These are phyloP conservation scores for Colletotrichum chrysophilum DNA, from an alignment of 2,329 filamentous ascomycete genomes.

Conservation along the genomic window DNA sequence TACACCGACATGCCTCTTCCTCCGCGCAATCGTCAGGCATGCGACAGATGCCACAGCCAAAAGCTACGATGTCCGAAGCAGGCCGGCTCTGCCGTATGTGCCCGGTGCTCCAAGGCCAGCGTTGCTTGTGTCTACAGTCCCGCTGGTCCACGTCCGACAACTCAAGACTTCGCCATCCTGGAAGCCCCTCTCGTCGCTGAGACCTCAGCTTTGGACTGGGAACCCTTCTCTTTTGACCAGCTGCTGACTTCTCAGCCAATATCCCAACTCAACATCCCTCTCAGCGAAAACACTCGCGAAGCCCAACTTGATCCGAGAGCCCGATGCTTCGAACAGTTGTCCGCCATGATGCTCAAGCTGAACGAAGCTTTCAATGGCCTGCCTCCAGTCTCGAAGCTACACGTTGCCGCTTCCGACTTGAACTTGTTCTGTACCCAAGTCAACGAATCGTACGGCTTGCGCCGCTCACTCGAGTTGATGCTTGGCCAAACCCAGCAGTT, in stretches of 20 bases:
- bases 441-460: constrained; percentile 28
- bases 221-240: constrained; percentile 3
- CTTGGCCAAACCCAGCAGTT: constrained; percentile 39
- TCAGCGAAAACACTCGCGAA: neutral
- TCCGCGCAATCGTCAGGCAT: constrained; percentile 34
- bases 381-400: neutral
- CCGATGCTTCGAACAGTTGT: neutral
- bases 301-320: neutral
- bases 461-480: constrained; percentile 36
- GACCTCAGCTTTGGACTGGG: neutral
- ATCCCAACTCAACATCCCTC: neutral
- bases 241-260: neutral
- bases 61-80: constrained; percentile 51
- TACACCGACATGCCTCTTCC: constrained; percentile 22
- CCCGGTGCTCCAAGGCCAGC: constrained; percentile 46
- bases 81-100: constrained; percentile 38
- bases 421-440: constrained; percentile 27
- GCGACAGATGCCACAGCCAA: constrained; percentile 51
- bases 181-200: neutral
- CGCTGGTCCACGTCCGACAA: constrained; percentile 20
- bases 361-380: neutral
- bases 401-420: constrained; percentile 27
- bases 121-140: constrained; percentile 49
- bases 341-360: neutral
- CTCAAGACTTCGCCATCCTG: constrained; percentile 23